Evolutionary conservation across 768 basidiomycete species (phyloP), one percentile per base, ranked within the genome.

Genomic region (Fistulinella prunicolor): DNA sequence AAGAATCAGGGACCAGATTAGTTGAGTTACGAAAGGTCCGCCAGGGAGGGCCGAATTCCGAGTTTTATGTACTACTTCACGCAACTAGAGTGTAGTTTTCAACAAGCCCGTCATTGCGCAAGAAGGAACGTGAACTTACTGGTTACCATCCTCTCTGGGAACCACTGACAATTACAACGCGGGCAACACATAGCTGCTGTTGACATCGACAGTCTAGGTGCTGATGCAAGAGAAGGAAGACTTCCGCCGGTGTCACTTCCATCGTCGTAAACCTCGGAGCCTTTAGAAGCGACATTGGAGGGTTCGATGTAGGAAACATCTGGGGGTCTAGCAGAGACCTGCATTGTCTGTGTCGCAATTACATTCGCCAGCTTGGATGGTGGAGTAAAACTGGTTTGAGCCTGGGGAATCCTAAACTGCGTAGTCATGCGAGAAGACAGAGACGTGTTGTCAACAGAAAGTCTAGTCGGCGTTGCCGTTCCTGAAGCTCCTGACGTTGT

Each of bases 321-420:
- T 37, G 24, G 7, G 6, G 42, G 42, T 9, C 20, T 38, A 8
- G 42, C 38, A 17, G 54, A 54, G 1, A 17, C 28, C 14, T 46
- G 52, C 21, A 47, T 55, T 23, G 64, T 46, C 39, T 68, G 61
- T 17, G 55, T 51, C 3, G 63, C 59, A 24, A 68, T 62, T 35
- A 59, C 64, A 34, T 43, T 59, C 38, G 54, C 66, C 42, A 66
- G 51, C 50, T 66, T 66, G 41, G 60, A 55, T 37, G 65, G 66
- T 8, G 65, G 64, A 0, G 49, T 60, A 42, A 66, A 66, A 17
- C 51, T 68, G 16, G 50, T 35, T 12, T 66, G 62, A 5, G 48
- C 36, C 9, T 54, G 51, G 17, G 64, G 58, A 14, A 65, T 60
- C 53, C 44, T 57, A 3, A 60, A 58, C 23, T 41, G 56, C 21